phyloP scores from a whole-genome alignment of 108 stramenopile species.

The Cylindrotheca fusiformis region DNA sequence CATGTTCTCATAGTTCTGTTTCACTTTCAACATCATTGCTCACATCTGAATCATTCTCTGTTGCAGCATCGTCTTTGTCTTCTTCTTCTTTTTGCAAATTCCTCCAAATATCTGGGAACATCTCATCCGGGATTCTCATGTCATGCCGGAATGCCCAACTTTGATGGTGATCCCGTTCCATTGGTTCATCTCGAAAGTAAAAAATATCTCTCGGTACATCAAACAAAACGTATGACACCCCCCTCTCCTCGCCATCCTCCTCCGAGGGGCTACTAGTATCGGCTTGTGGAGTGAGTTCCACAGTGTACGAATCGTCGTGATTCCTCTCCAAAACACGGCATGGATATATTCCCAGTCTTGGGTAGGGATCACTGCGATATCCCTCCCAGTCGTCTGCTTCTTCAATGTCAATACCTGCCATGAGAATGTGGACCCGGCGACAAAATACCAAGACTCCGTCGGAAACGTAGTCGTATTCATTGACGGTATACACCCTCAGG shows the following conservation, averaged over 20 bases:
- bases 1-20: too few species aligned
- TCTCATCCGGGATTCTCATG: conserved; percentile 70
- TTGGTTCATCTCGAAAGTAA: conserved; percentile 36
- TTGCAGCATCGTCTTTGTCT: background rate
- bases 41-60: background rate
- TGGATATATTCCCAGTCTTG: conserved; percentile 18
- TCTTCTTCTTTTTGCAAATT: conserved; percentile 1
- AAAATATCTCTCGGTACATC: conserved; percentile 44
- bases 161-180: conserved; percentile 36
- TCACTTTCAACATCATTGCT: too few species aligned
- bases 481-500: conserved; percentile 14
- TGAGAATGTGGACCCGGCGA: conserved; percentile 11
- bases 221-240: conserved; percentile 19
- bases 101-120: conserved; percentile 45
- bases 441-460: conserved; percentile 31
- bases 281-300: conserved; percentile 30
- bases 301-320: conserved; percentile 54
- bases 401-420: background rate
- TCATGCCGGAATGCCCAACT: conserved; percentile 71
- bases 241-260: too few species aligned
- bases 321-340: conserved; percentile 19
- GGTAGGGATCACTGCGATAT: conserved; percentile 10
- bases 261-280: too few species aligned
- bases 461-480: conserved; percentile 14
- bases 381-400: conserved; percentile 14